Conservation (phyloP, 2,329 filamentous ascomycete genomes). For the Xylaria polymorpha region DNA sequence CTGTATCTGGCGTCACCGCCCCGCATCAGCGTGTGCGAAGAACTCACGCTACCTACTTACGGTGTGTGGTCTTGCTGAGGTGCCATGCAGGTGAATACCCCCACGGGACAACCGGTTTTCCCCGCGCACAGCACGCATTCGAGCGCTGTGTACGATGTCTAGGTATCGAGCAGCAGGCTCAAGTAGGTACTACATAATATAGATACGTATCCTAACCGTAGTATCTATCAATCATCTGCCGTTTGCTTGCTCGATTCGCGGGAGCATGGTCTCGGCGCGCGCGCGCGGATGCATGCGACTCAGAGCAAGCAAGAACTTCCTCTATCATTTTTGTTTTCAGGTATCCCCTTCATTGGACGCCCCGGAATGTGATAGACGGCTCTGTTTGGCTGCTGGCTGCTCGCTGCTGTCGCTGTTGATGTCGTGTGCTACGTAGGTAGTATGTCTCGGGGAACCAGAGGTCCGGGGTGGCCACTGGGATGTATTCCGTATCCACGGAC, state of each 20-base stretch:
- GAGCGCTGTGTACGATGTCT: neutral
- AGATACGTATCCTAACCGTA: too few species aligned
- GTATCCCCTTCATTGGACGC: constrained; percentile 12
- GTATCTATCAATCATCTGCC: constrained; percentile 25
- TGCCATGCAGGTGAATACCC: constrained; percentile 31
- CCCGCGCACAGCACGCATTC: constrained; percentile 16
- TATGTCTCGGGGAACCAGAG: constrained; percentile 2
- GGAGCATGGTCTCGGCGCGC: constrained; percentile 27
- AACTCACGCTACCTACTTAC: constrained; percentile 25
- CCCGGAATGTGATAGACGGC: constrained; percentile 11
- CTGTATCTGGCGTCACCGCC: constrained; percentile 18
- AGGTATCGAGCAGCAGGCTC: neutral
- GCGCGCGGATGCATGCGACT: constrained; percentile 12
- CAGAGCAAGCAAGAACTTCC: constrained; percentile 1
- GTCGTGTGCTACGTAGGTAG: constrained; percentile 5
- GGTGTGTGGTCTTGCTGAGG: constrained; percentile 31
- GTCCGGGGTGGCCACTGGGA: constrained; percentile 17
- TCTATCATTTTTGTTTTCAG: constrained; percentile 5
- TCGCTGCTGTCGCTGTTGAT: neutral
- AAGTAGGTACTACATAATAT: constrained; percentile 3
- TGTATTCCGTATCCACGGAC: constrained; percentile 19
- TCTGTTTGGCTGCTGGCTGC: neutral
- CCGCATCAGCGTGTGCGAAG: constrained; percentile 22
- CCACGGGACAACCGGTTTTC: constrained; percentile 37
- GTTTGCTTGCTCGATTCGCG: constrained; percentile 20